phyloP scores from a whole-genome alignment of 2,329 filamentous ascomycete genomes.

The Pestalotiopsis sp. region DNA sequence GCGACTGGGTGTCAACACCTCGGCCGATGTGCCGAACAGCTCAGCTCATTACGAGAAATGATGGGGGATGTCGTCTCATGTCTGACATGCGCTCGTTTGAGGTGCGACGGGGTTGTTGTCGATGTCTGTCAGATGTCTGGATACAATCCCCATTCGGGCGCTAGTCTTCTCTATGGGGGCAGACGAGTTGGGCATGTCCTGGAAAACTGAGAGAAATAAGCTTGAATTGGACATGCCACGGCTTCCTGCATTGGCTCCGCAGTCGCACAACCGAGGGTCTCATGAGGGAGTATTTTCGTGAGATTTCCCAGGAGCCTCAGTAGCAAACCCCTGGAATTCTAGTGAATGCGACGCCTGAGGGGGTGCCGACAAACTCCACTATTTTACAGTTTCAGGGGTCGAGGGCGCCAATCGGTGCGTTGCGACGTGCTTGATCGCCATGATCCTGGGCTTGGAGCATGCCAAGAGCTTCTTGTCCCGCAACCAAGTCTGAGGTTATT shows the following conservation, averaged over 20 bases:
- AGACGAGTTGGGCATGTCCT: not conserved
- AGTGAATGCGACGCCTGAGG: not conserved
- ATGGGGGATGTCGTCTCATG: slow-evolving; percentile 4
- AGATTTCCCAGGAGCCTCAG: slow-evolving; percentile 2
- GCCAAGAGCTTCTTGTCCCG: not conserved
- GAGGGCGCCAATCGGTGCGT: not conserved
- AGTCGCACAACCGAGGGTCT: not conserved
- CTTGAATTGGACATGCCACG: not conserved
- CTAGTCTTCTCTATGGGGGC: not conserved
- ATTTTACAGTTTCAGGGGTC: slow-evolving; percentile 9
- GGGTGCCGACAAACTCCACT: slow-evolving; percentile 2
- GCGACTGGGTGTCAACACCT: not conserved
- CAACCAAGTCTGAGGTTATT: slow-evolving; percentile 2
- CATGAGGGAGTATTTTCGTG: not conserved
- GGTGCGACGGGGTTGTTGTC: not conserved
- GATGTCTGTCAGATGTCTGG: not conserved
- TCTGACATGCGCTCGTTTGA: slow-evolving; percentile 1
- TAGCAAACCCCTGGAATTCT: not conserved
- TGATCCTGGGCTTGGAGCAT: not conserved
- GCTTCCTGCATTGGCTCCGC: not conserved
- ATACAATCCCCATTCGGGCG: not conserved
- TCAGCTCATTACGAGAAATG: not conserved
- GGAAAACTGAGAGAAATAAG: not conserved
- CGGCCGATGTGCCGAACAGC: not conserved
- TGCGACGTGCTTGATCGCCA: slow-evolving; percentile 3